Conservation (phyloP, 202 grass and related monocot species). For the Setaria italica region DNA sequence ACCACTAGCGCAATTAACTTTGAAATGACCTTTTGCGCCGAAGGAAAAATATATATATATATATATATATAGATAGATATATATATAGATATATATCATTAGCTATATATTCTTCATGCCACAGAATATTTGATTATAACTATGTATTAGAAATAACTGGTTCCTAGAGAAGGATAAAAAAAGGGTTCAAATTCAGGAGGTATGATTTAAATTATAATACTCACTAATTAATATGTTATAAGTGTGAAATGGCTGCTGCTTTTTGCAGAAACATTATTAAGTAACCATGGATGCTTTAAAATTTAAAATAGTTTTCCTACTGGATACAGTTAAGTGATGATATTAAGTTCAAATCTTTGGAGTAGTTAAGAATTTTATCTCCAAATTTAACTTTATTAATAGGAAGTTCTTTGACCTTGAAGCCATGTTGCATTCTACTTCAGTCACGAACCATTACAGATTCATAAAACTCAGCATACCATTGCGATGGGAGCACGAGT, state of each 20-base stretch:
- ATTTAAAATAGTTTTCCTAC: neutral
- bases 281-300: neutral
- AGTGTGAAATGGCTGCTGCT: neutral
- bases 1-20: neutral
- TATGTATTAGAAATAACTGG: neutral
- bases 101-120: neutral
- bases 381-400: neutral
- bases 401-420: neutral
- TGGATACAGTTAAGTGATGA: neutral
- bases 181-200: neutral
- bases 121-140: neutral
- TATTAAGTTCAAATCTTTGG: conserved; percentile 4
- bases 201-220: neutral
- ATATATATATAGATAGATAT: too few relatives aligned
- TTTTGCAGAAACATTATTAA: neutral
- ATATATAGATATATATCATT: neutral
- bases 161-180: neutral
- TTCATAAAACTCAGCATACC: neutral
- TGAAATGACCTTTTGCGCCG: neutral
- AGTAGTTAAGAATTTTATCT: neutral
- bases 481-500: neutral
- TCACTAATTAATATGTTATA: neutral
- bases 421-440: neutral
- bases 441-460: neutral
- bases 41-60: neutral